Conservation (phyloP, 2,329 filamentous ascomycete species). For the Drechmeria coniospora region DNA sequence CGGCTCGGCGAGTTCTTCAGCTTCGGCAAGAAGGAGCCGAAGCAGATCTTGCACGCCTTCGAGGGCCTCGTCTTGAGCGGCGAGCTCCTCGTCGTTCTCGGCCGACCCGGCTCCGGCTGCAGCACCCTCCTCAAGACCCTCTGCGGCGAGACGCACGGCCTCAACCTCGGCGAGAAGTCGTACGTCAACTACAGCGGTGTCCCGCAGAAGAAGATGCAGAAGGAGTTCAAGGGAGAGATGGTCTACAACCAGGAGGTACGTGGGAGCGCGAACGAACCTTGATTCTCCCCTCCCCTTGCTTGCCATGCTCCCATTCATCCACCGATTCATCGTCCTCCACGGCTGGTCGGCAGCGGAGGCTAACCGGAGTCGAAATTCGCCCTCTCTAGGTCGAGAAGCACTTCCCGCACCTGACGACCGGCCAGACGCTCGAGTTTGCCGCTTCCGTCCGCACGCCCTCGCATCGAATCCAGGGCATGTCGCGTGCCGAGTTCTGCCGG, state of each 20-base stretch:
- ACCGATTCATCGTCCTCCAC: too few species aligned
- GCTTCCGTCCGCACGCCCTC: constrained; percentile 52
- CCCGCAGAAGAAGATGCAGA: constrained; percentile 34
- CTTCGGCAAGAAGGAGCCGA: constrained; percentile 26
- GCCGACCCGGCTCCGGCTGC: constrained; percentile 50
- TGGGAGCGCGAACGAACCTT: too few species aligned
- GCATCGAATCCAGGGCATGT: constrained; percentile 46
- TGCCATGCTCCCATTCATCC: too few species aligned
- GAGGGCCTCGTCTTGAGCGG: constrained; percentile 48
- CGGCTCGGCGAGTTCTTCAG: constrained; percentile 40
- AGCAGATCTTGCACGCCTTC: constrained; percentile 48
- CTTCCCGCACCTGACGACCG: constrained; percentile 63
- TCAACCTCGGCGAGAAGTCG: constrained; percentile 34
- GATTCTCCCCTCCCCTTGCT: too few species aligned
- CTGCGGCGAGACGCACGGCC: constrained; percentile 41
- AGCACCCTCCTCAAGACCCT: constrained; percentile 49
- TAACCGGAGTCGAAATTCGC: too few species aligned
- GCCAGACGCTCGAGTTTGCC: constrained; percentile 59
- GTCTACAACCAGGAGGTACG: constrained; percentile 59
- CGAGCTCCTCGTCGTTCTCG: constrained; percentile 55
- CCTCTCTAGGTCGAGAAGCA: constrained; percentile 45
- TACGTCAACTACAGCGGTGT: constrained; percentile 48
- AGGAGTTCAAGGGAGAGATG: constrained; percentile 48
- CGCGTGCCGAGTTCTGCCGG: constrained; percentile 40
- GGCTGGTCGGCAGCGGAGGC: too few species aligned